These are phyloP conservation scores for Penicillium ucsense DNA, from an alignment of 495 filamentous ascomycete genomes.

Conservation along the genomic window DNA sequence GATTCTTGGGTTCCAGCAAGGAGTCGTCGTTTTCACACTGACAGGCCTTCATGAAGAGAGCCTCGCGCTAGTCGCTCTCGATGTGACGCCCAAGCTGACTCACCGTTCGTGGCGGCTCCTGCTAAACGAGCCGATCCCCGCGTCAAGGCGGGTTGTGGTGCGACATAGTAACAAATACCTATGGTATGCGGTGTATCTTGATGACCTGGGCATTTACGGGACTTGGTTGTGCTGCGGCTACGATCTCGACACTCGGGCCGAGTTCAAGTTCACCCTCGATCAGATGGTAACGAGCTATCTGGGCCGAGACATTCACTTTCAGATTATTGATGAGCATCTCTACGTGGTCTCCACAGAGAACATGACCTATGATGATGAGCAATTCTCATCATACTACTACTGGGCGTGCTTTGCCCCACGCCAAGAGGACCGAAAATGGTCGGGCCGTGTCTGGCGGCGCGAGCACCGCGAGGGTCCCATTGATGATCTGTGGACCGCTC, in stretches of 20 bases:
- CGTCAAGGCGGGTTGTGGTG: slow-evolving; percentile 38
- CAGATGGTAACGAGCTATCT: slow-evolving; percentile 38
- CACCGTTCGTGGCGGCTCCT: slow-evolving; percentile 30
- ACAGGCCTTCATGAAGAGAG: slow-evolving; percentile 23
- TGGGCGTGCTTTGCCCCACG: slow-evolving; percentile 51
- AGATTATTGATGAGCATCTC: slow-evolving; percentile 57
- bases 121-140: slow-evolving; percentile 4
- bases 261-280: slow-evolving; percentile 4
- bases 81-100: slow-evolving; percentile 24
- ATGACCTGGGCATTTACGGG: slow-evolving; percentile 5
- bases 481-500: slow-evolving; percentile 65
- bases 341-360: slow-evolving; percentile 64
- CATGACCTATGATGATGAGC: slow-evolving; percentile 52
- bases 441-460: slow-evolving; percentile 50
- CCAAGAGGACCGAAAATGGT: slow-evolving; percentile 8
- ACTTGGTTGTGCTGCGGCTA: slow-evolving; percentile 52
- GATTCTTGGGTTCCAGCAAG: slow-evolving; percentile 52
- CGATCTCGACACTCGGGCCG: slow-evolving; percentile 29
- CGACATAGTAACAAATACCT: slow-evolving; percentile 56
- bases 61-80: slow-evolving; percentile 51
- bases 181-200: slow-evolving; percentile 49
- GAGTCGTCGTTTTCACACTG: slow-evolving; percentile 47
- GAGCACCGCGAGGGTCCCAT: slow-evolving; percentile 65
- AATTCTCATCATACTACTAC: slow-evolving; percentile 61
- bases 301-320: slow-evolving; percentile 60